A percentile compares a stretch with the other conserved stretches of the same genome.
Evolutionary conservation across 345 rosid species (phyloP).

Genomic region (Carallia pectinifolia): DNA sequence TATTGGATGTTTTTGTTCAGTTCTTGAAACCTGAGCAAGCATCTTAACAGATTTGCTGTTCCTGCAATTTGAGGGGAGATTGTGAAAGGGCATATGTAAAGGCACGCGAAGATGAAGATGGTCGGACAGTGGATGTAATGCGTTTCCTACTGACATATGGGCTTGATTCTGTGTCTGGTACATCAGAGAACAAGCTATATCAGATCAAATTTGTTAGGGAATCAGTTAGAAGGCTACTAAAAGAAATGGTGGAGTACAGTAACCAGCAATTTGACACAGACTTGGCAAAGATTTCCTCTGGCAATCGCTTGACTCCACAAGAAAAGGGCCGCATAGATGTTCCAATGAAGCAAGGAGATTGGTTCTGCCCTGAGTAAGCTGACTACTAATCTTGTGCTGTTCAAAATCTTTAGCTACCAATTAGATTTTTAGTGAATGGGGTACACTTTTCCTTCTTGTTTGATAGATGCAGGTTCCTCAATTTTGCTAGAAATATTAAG

Average conservation of each 20-base stretch:
- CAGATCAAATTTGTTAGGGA: conserved; percentile 60
- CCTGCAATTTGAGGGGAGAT: conserved; percentile 80
- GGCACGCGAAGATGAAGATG: conserved; percentile 63
- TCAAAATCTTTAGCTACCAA: not conserved
- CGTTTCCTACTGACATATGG: conserved; percentile 69
- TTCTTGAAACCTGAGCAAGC: conserved; percentile 11
- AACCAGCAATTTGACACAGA: conserved; percentile 33
- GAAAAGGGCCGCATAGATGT: conserved; percentile 28
- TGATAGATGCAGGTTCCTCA: conserved; percentile 71
- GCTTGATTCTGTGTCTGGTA: conserved; percentile 47
- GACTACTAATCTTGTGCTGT: not conserved
- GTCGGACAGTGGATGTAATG: conserved; percentile 79
- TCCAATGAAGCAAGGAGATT: conserved; percentile 68
- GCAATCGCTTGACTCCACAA: conserved; percentile 13
- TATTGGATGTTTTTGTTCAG: not conserved
- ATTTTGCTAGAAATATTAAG: conserved; percentile 76
- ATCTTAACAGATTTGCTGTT: conserved; percentile 72
- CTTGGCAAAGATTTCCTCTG: conserved; percentile 6
- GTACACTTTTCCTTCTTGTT: conserved; percentile 1
- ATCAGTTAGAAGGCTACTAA: conserved; percentile 63
- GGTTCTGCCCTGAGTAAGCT: conserved; percentile 76
- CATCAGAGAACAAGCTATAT: conserved; percentile 57
- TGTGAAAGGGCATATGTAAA: conserved; percentile 82
- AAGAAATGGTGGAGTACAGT: conserved; percentile 53
- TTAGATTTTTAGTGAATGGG: not conserved